These are phyloP conservation scores for Blastomyces gilchristii DNA, from an alignment of 2,329 filamentous ascomycete species.

Conservation along the genomic window DNA sequence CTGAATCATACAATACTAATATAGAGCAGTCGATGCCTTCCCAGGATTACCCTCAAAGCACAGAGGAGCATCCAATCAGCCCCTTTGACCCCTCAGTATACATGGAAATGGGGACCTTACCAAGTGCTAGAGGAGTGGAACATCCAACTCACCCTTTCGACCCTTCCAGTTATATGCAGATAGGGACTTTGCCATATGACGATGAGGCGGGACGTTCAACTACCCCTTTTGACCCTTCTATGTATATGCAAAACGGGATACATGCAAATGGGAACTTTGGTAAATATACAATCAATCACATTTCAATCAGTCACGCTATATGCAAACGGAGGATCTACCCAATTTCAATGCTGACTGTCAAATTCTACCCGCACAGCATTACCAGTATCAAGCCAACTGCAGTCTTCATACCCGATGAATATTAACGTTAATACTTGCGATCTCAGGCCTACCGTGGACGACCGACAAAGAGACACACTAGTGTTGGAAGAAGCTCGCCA, in stretches of 20 bases:
- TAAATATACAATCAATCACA: conserved; percentile 1
- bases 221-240: not conserved
- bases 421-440: not conserved
- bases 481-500: conserved; percentile 3
- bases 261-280: not conserved
- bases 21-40: not conserved
- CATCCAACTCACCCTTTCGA: not conserved
- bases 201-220: not conserved
- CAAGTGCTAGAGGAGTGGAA: not conserved
- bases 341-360: conserved; percentile 1
- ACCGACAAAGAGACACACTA: conserved; percentile 8
- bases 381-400: not conserved
- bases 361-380: not conserved
- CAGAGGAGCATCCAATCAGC: not conserved
- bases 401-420: not conserved
- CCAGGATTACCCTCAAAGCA: not conserved
- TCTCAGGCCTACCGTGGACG: not conserved
- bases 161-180: not conserved
- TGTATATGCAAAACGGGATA: conserved; percentile 1
- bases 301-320: not conserved
- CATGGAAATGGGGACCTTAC: not conserved
- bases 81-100: not conserved
- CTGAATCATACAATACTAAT: not conserved
- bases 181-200: not conserved
- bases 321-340: conserved; percentile 1